Evolutionary conservation across 176 grass and related monocot species (phyloP).

Genomic region (Alloteropsis semialata): DNA sequence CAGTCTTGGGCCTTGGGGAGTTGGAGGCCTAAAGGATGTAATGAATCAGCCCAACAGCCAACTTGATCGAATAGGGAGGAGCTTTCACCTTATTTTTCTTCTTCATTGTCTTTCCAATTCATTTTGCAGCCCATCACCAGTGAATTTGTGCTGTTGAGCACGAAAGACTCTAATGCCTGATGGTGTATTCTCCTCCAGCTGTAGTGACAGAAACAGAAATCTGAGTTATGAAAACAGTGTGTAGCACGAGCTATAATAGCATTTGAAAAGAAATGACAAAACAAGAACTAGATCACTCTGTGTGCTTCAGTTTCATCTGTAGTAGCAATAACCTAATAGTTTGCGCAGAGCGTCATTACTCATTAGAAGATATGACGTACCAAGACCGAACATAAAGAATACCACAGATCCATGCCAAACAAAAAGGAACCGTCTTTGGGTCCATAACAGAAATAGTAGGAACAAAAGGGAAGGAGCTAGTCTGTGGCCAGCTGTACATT

Average conservation of each 20-base stretch:
- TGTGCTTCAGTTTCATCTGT: neutral
- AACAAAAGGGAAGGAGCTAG: neutral
- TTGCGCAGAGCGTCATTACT: neutral
- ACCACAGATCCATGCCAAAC: neutral
- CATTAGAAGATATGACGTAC: neutral
- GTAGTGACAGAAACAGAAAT: neutral
- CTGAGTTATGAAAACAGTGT: neutral
- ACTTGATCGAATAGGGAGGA: neutral
- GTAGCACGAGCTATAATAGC: neutral
- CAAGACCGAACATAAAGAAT: neutral
- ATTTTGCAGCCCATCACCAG: neutral
- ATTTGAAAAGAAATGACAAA: neutral
- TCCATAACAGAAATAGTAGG: neutral
- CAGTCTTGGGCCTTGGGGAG: neutral
- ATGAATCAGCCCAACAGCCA: neutral
- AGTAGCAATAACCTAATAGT: neutral
- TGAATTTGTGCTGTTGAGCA: neutral
- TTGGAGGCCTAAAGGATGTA: neutral
- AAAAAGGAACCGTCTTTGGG: neutral
- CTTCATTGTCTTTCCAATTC: neutral
- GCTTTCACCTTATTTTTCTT: constrained; percentile 2
- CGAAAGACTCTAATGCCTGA: neutral
- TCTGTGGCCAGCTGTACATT: neutral
- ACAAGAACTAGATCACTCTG: neutral
- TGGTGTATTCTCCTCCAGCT: neutral